These are phyloP conservation scores for Eudorina sp. DNA, from an alignment of 139 green algal genomes.

Conservation along the genomic window DNA sequence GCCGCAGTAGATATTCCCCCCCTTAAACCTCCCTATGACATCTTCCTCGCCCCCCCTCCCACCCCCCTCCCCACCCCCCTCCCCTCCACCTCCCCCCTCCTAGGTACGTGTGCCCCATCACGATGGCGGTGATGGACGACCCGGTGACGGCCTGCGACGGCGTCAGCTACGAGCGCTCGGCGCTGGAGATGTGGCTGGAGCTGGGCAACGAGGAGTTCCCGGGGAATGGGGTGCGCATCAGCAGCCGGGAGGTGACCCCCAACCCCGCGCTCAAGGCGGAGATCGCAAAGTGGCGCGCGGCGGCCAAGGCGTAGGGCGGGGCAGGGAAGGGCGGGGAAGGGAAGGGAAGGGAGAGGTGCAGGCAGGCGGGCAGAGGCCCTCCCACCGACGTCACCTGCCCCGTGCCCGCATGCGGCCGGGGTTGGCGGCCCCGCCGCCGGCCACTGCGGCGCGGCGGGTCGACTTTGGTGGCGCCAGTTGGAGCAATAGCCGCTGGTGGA, in stretches of 20 bases:
- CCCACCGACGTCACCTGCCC: too few relatives aligned
- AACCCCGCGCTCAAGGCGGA: conserved; percentile 43
- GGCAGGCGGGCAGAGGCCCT: too few relatives aligned
- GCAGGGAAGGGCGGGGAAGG: too few relatives aligned
- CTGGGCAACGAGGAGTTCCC: conserved; percentile 48
- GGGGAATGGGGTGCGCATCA: conserved; percentile 11
- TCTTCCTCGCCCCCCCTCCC: neutral
- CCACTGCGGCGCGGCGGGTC: too few relatives aligned
- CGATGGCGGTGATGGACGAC: conserved; percentile 39
- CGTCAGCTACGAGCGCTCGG: conserved; percentile 30
- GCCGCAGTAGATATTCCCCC: too few relatives aligned
- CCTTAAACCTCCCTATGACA: neutral
- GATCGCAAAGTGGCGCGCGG: conserved; percentile 46
- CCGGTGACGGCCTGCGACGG: conserved; percentile 39
- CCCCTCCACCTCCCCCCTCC: neutral
- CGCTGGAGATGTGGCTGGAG: conserved; percentile 52
- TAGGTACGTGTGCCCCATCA: conserved; percentile 49
- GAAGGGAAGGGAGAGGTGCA: too few relatives aligned
- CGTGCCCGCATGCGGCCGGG: too few relatives aligned
- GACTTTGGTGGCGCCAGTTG: too few relatives aligned
- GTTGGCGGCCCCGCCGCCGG: too few relatives aligned
- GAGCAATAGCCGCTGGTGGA: too few relatives aligned
- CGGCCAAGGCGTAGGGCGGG: too few relatives aligned
- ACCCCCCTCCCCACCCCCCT: neutral
- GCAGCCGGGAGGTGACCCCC: neutral